phyloP scores from a whole-genome alignment of 306 rosid species.

The Canavalia ensiformis region DNA sequence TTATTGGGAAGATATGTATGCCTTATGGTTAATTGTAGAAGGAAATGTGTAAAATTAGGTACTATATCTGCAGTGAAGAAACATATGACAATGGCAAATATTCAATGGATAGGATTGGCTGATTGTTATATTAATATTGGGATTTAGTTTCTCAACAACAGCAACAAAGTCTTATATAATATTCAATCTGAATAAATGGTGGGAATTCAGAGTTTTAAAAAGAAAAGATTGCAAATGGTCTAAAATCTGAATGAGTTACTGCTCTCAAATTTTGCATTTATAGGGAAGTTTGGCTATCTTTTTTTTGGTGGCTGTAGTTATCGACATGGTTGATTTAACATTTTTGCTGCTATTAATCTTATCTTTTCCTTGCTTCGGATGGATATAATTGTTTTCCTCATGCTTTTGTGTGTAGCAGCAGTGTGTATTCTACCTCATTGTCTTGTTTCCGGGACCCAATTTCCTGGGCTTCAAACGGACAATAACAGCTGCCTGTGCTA shows the following conservation, averaged over 20 bases:
- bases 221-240: slow-evolving; percentile 53
- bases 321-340: slow-evolving; percentile 9
- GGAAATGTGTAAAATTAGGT: slow-evolving; percentile 43
- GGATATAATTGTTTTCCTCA: slow-evolving; percentile 18
- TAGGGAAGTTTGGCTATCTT: slow-evolving; percentile 49
- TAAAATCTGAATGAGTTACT: slow-evolving; percentile 38
- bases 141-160: background rate
- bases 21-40: slow-evolving; percentile 44
- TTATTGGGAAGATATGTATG: slow-evolving; percentile 46
- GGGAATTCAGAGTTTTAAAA: slow-evolving; percentile 56
- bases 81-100: slow-evolving; percentile 25
- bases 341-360: background rate
- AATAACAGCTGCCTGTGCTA: background rate
- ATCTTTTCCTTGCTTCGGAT: slow-evolving; percentile 45
- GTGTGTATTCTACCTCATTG: background rate
- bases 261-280: slow-evolving; percentile 61
- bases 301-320: slow-evolving; percentile 38
- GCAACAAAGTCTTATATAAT: background rate
- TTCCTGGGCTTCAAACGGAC: background rate
- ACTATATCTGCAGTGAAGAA: slow-evolving; percentile 43
- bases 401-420: background rate
- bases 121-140: background rate
- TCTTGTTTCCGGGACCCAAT: background rate
- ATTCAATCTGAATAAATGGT: slow-evolving; percentile 11
- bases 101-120: background rate